Evolutionary conservation across 2,329 filamentous ascomycete species (phyloP).

Genomic region (Colletotrichum falcatum): DNA sequence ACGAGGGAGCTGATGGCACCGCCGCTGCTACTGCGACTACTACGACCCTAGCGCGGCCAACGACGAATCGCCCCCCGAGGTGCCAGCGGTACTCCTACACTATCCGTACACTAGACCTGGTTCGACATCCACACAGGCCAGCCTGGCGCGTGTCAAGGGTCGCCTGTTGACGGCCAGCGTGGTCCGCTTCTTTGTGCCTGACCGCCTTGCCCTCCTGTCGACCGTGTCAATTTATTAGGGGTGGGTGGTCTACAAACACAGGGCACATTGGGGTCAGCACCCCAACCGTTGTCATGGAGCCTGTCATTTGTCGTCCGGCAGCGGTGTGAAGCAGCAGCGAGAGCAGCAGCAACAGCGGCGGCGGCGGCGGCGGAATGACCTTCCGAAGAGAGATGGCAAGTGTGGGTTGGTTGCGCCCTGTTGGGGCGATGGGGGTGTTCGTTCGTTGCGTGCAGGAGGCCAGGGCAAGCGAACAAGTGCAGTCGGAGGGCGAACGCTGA

Average conservation of each 20-base stretch:
- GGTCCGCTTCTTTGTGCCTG: constrained; percentile 28
- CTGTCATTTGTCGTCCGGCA: constrained; percentile 26
- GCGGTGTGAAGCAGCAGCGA: constrained; percentile 26
- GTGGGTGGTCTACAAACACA: constrained; percentile 25
- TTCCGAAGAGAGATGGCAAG: constrained; percentile 28
- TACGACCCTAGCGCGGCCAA: constrained; percentile 17
- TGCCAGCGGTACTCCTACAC: not conserved
- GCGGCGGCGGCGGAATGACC: constrained; percentile 18
- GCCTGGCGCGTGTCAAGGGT: constrained; percentile 20
- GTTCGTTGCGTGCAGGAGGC: not conserved
- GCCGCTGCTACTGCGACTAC: not conserved
- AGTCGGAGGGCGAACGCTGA: constrained; percentile 1
- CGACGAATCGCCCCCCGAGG: constrained; percentile 3
- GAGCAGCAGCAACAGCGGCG: constrained; percentile 1
- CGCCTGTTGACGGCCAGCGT: constrained; percentile 23
- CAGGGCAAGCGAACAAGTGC: not conserved
- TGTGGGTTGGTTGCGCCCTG: constrained; percentile 16
- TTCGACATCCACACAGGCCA: constrained; percentile 13
- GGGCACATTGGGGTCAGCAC: constrained; percentile 15
- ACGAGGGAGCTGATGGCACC: constrained; percentile 20
- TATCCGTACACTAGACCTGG: too few relatives aligned
- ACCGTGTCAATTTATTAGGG: constrained; percentile 30
- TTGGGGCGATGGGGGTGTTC: constrained; percentile 16
- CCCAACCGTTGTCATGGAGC: constrained; percentile 25
- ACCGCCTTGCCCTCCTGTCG: constrained; percentile 27